Evolutionary conservation across 306 rosid species (phyloP).

Genomic region (Vigna radiata): DNA sequence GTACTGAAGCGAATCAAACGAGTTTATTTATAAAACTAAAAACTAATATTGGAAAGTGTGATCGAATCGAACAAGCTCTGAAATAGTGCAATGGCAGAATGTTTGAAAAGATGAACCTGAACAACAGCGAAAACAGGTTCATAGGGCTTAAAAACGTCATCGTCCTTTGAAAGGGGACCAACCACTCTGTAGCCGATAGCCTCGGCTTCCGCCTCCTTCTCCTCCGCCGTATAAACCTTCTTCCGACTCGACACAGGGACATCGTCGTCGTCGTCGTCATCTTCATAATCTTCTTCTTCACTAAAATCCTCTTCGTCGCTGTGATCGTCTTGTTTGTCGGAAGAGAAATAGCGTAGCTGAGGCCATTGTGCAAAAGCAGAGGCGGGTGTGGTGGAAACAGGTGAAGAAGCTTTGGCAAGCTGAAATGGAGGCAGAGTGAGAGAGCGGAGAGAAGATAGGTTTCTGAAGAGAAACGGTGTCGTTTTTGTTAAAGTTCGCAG

Average conservation of each 20-base stretch:
- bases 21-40: too few species aligned
- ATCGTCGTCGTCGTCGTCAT: slow-evolving; percentile 48
- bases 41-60: not conserved
- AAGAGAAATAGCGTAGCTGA: slow-evolving; percentile 60
- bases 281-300: not conserved
- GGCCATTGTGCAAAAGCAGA: slow-evolving; percentile 47
- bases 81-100: not conserved
- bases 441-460: slow-evolving; percentile 46
- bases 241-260: slow-evolving; percentile 48
- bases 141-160: slow-evolving; percentile 70
- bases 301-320: slow-evolving; percentile 47
- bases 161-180: slow-evolving; percentile 65
- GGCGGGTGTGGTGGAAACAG: slow-evolving; percentile 39
- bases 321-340: slow-evolving; percentile 45
- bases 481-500: slow-evolving; percentile 62
- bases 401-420: slow-evolving; percentile 33
- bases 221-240: slow-evolving; percentile 70
- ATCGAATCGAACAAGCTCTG: too few species aligned
- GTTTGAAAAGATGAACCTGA: slow-evolving; percentile 60
- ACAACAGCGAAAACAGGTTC: slow-evolving; percentile 84
- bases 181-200: slow-evolving; percentile 76
- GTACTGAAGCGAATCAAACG: not conserved
- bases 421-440: slow-evolving; percentile 41
- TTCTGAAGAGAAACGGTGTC: slow-evolving; percentile 51
- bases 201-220: slow-evolving; percentile 77